phyloP scores from a whole-genome alignment of 768 basidiomycete genomes.

The Lactarius indigo region DNA sequence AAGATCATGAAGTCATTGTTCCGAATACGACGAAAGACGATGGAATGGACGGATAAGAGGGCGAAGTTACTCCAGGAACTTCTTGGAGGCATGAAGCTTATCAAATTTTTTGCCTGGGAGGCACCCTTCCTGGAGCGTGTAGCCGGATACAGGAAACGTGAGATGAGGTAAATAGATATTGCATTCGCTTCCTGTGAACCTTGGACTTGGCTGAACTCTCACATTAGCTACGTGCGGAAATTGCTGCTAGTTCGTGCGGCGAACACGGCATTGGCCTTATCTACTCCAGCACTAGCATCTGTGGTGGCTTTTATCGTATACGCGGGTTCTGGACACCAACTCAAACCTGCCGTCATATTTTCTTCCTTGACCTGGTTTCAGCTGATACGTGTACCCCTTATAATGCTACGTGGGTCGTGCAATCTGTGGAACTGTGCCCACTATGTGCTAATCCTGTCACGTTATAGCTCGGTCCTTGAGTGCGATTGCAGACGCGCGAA shows the following conservation, averaged over 20 bases:
- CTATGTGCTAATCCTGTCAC: background rate
- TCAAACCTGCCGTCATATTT: conserved; percentile 74
- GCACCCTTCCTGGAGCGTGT: conserved; percentile 73
- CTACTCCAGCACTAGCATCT: conserved; percentile 74
- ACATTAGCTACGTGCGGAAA: conserved; percentile 55
- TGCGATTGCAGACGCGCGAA: conserved; percentile 79
- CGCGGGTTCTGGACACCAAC: conserved; percentile 61
- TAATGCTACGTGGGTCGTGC: conserved; percentile 51
- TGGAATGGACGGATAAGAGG: conserved; percentile 89
- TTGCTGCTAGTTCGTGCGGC: conserved; percentile 63
- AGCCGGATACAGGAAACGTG: conserved; percentile 61
- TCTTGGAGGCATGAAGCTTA: conserved; percentile 82
- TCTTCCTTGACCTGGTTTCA: conserved; percentile 84
- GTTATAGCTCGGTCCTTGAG: conserved; percentile 60
- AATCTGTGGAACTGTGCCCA: background rate
- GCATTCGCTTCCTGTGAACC: background rate
- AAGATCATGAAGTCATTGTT: conserved; percentile 72
- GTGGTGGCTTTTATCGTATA: conserved; percentile 80
- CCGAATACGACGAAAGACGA: conserved; percentile 62
- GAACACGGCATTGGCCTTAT: conserved; percentile 64
- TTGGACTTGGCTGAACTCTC: conserved; percentile 13
- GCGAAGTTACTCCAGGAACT: conserved; percentile 89
- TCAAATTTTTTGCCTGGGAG: conserved; percentile 94
- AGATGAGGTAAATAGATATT: conserved; percentile 46
- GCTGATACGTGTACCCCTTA: conserved; percentile 74